Evolutionary conservation across 177 flowering plant species (phyloP).

Genomic region (Vitis hybrid): DNA sequence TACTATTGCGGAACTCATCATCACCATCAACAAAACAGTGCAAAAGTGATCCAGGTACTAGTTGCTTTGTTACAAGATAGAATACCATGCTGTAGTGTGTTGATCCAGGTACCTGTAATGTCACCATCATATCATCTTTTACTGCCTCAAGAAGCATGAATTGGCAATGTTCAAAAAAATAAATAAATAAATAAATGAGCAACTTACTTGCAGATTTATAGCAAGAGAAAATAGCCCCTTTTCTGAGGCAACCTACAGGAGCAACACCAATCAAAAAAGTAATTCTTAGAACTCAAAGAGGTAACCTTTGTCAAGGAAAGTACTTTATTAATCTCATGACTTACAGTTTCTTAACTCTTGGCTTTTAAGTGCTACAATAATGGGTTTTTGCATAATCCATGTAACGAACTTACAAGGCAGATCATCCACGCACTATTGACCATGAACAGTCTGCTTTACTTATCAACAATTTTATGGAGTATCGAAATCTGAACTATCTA

Average conservation of each 20-base stretch:
- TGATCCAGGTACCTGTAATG: conserved; percentile 87
- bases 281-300: no score
- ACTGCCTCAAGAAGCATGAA: conserved; percentile 1
- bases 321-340: no score
- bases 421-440: no score
- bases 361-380: no score
- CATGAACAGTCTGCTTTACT: no score
- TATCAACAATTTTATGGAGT: no score
- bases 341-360: no score
- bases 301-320: no score
- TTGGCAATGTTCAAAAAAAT: background rate
- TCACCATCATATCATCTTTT: background rate
- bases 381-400: no score
- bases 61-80: conserved; percentile 75
- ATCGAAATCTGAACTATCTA: no score
- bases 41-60: conserved; percentile 83
- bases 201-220: conserved; percentile 89
- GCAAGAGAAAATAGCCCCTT: conserved; percentile 84
- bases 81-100: conserved; percentile 98
- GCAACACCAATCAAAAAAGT: no score
- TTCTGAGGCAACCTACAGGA: conserved; percentile 78
- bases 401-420: no score
- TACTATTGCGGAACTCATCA: conserved; percentile 94
- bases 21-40: conserved; percentile 98
- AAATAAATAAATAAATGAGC: background rate